Conservation (phyloP, 1,284 basidiomycete species). For the Puccinia horiana region DNA sequence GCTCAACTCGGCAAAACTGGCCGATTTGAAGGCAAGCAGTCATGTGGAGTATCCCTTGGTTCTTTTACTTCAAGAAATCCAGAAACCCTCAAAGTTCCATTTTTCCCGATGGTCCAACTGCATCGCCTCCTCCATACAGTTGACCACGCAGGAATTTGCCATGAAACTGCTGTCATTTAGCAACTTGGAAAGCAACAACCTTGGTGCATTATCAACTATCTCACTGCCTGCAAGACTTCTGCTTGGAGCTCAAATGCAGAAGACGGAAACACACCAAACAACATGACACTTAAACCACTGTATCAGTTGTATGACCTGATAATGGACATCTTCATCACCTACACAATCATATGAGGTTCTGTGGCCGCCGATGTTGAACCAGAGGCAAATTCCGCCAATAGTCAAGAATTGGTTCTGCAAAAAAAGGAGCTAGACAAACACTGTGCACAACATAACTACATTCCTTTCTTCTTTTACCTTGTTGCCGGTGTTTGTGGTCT, state of each 20-base stretch:
- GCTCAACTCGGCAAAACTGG: neutral
- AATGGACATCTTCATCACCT: slow-evolving; percentile 1
- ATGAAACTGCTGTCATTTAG: neutral
- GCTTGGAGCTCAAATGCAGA: neutral
- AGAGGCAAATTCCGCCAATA: neutral
- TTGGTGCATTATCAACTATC: neutral
- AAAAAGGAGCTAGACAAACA: slow-evolving; percentile 7
- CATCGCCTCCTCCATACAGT: slow-evolving; percentile 16
- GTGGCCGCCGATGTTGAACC: neutral
- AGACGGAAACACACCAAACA: neutral
- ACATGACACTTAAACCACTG: slow-evolving; percentile 1
- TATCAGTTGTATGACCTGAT: slow-evolving; percentile 4
- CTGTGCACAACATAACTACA: neutral
- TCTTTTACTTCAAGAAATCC: slow-evolving; percentile 6
- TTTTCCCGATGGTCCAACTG: slow-evolving; percentile 3
- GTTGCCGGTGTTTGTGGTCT: neutral
- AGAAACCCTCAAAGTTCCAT: slow-evolving; percentile 6
- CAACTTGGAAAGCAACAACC: neutral
- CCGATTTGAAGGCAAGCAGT: neutral
- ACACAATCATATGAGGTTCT: slow-evolving; percentile 12
- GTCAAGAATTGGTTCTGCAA: slow-evolving; percentile 10
- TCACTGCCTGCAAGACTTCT: neutral
- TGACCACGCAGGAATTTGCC: slow-evolving; percentile 3
- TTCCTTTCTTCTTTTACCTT: neutral
- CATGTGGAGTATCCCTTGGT: slow-evolving; percentile 8